Conservation (phyloP, 495 filamentous ascomycete species). For the Penicillium atrosanguineum region DNA sequence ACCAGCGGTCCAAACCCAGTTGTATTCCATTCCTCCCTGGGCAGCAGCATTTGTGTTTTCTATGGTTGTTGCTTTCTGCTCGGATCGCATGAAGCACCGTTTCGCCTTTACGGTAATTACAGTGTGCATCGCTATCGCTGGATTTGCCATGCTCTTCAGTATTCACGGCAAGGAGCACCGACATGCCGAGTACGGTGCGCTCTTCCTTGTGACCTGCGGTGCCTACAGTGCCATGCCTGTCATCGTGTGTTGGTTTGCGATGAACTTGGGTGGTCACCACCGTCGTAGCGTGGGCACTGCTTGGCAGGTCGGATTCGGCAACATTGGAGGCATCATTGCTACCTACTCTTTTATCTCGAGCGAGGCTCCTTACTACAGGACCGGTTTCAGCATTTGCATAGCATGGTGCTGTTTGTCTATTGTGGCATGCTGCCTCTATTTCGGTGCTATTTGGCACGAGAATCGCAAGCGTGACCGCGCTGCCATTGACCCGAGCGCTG, state of each 20-base stretch:
- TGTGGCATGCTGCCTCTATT: conserved; percentile 59
- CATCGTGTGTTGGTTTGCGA: conserved; percentile 89
- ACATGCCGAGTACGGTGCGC: conserved; percentile 64
- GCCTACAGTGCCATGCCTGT: conserved; percentile 76
- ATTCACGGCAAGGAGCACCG: conserved; percentile 56
- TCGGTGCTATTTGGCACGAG: conserved; percentile 54
- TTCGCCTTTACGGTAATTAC: conserved; percentile 69
- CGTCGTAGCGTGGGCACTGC: conserved; percentile 78
- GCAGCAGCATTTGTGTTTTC: conserved; percentile 74
- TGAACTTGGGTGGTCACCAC: conserved; percentile 88
- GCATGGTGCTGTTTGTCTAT: conserved; percentile 69
- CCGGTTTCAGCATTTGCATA: conserved; percentile 77
- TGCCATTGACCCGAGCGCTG: conserved; percentile 16
- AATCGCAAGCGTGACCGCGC: conserved; percentile 60
- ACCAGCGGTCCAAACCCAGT: conserved; percentile 67
- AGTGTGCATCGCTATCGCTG: conserved; percentile 62
- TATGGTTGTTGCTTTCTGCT: conserved; percentile 66
- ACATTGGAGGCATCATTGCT: conserved; percentile 86
- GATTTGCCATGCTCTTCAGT: conserved; percentile 69
- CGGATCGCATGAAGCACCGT: conserved; percentile 70
- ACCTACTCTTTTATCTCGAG: conserved; percentile 75
- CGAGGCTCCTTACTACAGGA: conserved; percentile 64
- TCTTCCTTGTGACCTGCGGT: conserved; percentile 67
- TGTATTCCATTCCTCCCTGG: conserved; percentile 84
- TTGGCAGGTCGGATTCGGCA: conserved; percentile 92